Evolutionary conservation across 495 filamentous ascomycete genomes (phyloP).

Genomic region (Gamarada debralockiae): DNA sequence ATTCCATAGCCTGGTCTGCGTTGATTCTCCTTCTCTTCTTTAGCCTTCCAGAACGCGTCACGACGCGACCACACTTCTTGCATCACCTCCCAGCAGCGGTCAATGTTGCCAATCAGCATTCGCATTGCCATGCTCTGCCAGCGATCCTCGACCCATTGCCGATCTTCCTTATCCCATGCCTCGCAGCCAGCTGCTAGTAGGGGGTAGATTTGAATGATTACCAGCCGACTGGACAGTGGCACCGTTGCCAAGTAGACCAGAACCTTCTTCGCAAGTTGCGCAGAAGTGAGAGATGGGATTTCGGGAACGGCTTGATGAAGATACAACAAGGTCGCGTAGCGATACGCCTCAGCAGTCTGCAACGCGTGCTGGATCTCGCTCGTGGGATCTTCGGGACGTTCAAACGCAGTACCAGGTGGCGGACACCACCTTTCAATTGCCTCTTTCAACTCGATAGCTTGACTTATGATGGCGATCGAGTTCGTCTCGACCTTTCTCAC

Average conservation of each 20-base stretch:
- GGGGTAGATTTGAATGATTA: conserved; percentile 76
- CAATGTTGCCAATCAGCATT: conserved; percentile 69
- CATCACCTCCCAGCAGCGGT: conserved; percentile 55
- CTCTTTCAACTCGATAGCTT: conserved; percentile 62
- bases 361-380: conserved; percentile 62
- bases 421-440: conserved; percentile 62
- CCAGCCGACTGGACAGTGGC: conserved; percentile 56
- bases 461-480: conserved; percentile 55
- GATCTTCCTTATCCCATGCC: conserved; percentile 53
- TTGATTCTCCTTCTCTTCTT: conserved; percentile 19
- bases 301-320: conserved; percentile 78
- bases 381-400: conserved; percentile 63
- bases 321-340: conserved; percentile 70
- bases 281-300: conserved; percentile 53
- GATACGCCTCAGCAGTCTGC: conserved; percentile 73
- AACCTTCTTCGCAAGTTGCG: conserved; percentile 59
- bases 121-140: conserved; percentile 61
- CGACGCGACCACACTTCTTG: conserved; percentile 52
- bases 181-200: conserved; percentile 71
- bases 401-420: conserved; percentile 43
- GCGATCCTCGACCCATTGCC: conserved; percentile 64
- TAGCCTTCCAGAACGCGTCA: conserved; percentile 35
- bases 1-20: conserved; percentile 10
- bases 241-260: conserved; percentile 60
- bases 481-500: conserved; percentile 57